phyloP scores from a whole-genome alignment of 2,329 filamentous ascomycete genomes.

The Penicillium glabrum region DNA sequence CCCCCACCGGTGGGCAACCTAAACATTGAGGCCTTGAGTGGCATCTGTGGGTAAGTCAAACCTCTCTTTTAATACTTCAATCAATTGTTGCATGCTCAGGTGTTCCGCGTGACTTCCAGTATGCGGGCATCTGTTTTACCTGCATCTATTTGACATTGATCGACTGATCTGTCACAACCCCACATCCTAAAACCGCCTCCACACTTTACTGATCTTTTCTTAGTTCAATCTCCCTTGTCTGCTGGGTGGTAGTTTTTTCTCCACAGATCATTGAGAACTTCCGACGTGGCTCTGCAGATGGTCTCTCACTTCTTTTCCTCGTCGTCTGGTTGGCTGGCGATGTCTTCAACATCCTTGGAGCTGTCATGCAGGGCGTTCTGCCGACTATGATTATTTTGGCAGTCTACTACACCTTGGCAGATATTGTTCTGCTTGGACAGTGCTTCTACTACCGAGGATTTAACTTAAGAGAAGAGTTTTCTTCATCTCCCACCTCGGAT shows the following conservation, averaged over 20 bases:
- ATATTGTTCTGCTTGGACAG: conserved; percentile 82
- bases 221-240: conserved; percentile 92
- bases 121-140: background rate
- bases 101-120: background rate
- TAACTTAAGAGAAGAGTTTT: conserved; percentile 35
- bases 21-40: conserved; percentile 86
- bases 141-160: background rate
- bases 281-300: conserved; percentile 78
- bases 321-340: conserved; percentile 91
- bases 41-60: conserved; percentile 73
- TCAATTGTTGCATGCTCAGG: background rate
- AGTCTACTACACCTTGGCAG: conserved; percentile 88
- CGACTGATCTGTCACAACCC: background rate
- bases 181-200: background rate
- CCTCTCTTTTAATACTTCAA: background rate
- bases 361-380: conserved; percentile 83
- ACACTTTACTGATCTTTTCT: conserved; percentile 12
- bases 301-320: conserved; percentile 86
- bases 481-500: conserved; percentile 16
- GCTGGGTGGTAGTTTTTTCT: conserved; percentile 97
- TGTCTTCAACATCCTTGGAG: conserved; percentile 95
- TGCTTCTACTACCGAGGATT: conserved; percentile 97
- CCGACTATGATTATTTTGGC: conserved; percentile 97
- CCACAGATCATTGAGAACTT: conserved; percentile 98
- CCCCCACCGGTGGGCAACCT: conserved; percentile 56